Evolutionary conservation across 2,329 filamentous ascomycete species (phyloP).

Genomic region (Aureobasidium zeae): DNA sequence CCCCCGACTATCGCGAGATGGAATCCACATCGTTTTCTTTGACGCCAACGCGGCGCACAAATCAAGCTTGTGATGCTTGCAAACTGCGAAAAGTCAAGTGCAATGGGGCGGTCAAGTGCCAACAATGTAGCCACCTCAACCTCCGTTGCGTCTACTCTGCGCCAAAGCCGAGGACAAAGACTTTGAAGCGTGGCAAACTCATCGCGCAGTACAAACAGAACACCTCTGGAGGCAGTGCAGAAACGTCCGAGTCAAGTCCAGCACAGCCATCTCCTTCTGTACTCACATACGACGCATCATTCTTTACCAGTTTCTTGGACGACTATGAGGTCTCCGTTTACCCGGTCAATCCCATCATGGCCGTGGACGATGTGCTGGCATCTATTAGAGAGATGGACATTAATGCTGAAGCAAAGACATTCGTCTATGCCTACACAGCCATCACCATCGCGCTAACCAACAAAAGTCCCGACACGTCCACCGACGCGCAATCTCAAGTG

Average conservation of each 20-base stretch:
- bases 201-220: slow-evolving; percentile 35
- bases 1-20: slow-evolving; percentile 4
- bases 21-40: slow-evolving; percentile 10
- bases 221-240: slow-evolving; percentile 24
- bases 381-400: slow-evolving; percentile 31
- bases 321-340: slow-evolving; percentile 39
- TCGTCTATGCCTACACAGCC: slow-evolving; percentile 38
- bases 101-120: slow-evolving; percentile 38
- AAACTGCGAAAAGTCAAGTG: slow-evolving; percentile 40
- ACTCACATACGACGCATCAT: slow-evolving; percentile 21
- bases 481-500: slow-evolving; percentile 7
- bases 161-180: slow-evolving; percentile 30
- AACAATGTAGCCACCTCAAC: slow-evolving; percentile 36
- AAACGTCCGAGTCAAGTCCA: slow-evolving; percentile 15
- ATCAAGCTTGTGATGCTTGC: slow-evolving; percentile 41
- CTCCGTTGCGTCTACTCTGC: slow-evolving; percentile 39
- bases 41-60: slow-evolving; percentile 9
- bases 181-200: slow-evolving; percentile 33
- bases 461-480: slow-evolving; percentile 16
- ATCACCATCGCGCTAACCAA: slow-evolving; percentile 38
- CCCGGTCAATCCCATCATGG: slow-evolving; percentile 40
- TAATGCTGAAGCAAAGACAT: slow-evolving; percentile 33
- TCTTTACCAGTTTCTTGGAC: slow-evolving; percentile 37
- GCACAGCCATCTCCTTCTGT: slow-evolving; percentile 14
- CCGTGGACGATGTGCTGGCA: slow-evolving; percentile 31